Conservation (phyloP, 1,139 yeast species). For the Hansenula anomala region DNA sequence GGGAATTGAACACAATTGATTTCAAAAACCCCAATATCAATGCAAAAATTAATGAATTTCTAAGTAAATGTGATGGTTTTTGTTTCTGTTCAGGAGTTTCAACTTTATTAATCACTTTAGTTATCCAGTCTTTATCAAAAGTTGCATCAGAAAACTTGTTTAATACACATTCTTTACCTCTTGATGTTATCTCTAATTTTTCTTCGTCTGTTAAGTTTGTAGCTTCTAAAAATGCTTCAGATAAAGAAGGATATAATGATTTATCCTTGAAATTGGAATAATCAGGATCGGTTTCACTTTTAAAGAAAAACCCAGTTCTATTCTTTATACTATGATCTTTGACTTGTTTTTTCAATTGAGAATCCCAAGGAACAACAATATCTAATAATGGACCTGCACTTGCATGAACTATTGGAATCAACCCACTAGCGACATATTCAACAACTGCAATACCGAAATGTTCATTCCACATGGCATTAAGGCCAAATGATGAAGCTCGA, state of each 20-base stretch:
- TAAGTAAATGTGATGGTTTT: neutral
- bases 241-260: slow-evolving; percentile 38
- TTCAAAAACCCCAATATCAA: too few species aligned
- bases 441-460: slow-evolving; percentile 98
- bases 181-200: slow-evolving; percentile 40
- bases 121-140: slow-evolving; percentile 58
- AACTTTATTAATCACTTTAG: slow-evolving; percentile 28
- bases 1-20: too few species aligned
- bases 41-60: neutral
- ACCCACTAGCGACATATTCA: slow-evolving; percentile 84
- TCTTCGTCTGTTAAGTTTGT: slow-evolving; percentile 35
- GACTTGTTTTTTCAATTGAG: slow-evolving; percentile 24
- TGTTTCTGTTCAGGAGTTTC: neutral
- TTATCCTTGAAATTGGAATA: slow-evolving; percentile 17
- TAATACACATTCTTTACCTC: slow-evolving; percentile 47
- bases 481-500: slow-evolving; percentile 63
- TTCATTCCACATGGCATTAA: slow-evolving; percentile 99
- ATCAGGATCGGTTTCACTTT: slow-evolving; percentile 62
- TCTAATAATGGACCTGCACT: slow-evolving; percentile 93
- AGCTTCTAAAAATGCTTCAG: slow-evolving; percentile 38
- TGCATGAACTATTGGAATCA: slow-evolving; percentile 86
- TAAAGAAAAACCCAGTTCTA: slow-evolving; percentile 73
- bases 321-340: slow-evolving; percentile 24
- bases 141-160: slow-evolving; percentile 64
- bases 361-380: slow-evolving; percentile 62